phyloP scores from a whole-genome alignment of 1,284 basidiomycete species.

The Rhodotorula sp. region DNA sequence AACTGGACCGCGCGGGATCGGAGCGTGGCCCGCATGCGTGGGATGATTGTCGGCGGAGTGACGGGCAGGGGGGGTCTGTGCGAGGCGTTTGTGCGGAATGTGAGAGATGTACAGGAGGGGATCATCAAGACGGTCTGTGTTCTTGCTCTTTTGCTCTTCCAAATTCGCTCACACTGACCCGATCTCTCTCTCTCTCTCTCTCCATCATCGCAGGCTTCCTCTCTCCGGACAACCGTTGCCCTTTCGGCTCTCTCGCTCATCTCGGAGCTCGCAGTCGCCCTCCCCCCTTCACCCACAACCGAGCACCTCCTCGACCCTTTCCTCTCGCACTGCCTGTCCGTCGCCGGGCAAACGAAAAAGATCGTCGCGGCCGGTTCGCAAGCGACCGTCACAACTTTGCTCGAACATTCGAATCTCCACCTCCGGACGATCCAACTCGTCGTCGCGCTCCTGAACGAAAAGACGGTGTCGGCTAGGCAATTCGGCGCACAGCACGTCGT shows the following conservation, averaged over 20 bases:
- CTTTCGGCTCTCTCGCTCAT: constrained; percentile 76
- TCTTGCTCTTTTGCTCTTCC: neutral
- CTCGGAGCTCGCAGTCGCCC: constrained; percentile 66
- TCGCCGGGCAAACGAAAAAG: constrained; percentile 95
- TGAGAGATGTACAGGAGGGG: constrained; percentile 77
- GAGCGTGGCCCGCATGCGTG: constrained; percentile 74
- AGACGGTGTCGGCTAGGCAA: constrained; percentile 74
- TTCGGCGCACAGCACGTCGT: constrained; percentile 55
- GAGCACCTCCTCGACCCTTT: constrained; percentile 68
- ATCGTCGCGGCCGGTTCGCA: constrained; percentile 86
- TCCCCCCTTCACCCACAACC: constrained; percentile 67
- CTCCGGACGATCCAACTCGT: constrained; percentile 70
- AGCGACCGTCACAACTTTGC: constrained; percentile 64
- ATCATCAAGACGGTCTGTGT: constrained; percentile 78
- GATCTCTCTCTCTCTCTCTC: neutral
- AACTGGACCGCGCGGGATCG: constrained; percentile 89
- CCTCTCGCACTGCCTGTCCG: constrained; percentile 71
- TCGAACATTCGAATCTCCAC: constrained; percentile 68
- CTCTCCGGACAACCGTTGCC: constrained; percentile 87
- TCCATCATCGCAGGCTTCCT: constrained; percentile 61
- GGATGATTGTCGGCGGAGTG: constrained; percentile 67
- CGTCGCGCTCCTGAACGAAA: constrained; percentile 73
- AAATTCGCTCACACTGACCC: neutral
- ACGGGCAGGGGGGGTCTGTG: constrained; percentile 63
- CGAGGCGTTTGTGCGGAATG: constrained; percentile 64